Evolutionary conservation across 2,329 filamentous ascomycete genomes (phyloP).

Genomic region (Beauveria scarabaeidicola): DNA sequence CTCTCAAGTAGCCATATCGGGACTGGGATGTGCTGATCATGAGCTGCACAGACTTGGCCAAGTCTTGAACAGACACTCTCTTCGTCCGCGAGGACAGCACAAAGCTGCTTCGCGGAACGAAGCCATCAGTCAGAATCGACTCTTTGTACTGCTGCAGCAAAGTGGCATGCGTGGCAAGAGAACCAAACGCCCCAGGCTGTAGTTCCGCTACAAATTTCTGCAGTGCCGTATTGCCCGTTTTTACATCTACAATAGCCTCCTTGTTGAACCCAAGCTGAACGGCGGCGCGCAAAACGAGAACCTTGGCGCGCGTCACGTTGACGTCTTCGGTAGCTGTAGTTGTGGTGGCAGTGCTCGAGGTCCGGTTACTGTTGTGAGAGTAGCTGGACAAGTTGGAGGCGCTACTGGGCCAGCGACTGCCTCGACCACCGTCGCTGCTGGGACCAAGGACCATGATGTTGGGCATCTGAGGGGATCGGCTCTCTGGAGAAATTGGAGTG

Average conservation of each 20-base stretch:
- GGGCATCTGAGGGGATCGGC: slow-evolving; percentile 64
- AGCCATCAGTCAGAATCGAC: slow-evolving; percentile 64
- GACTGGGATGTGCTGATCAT: slow-evolving; percentile 57
- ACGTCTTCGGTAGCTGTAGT: slow-evolving; percentile 61
- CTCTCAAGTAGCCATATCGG: slow-evolving; percentile 71
- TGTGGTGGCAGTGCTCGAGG: slow-evolving; percentile 65
- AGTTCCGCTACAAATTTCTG: slow-evolving; percentile 70
- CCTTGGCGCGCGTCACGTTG: slow-evolving; percentile 69
- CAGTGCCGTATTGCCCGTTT: slow-evolving; percentile 44
- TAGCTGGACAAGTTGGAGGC: slow-evolving; percentile 72
- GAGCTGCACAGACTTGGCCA: slow-evolving; percentile 69
- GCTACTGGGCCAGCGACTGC: slow-evolving; percentile 72
- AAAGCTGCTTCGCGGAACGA: slow-evolving; percentile 33
- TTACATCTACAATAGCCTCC: slow-evolving; percentile 37
- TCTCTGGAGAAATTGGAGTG: slow-evolving; percentile 72
- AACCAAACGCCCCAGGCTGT: slow-evolving; percentile 70
- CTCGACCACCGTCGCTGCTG: slow-evolving; percentile 46
- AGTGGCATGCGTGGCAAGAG: slow-evolving; percentile 57
- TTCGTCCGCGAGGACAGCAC: slow-evolving; percentile 44
- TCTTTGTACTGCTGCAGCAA: slow-evolving; percentile 75
- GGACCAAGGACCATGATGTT: slow-evolving; percentile 85
- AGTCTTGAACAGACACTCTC: slow-evolving; percentile 60
- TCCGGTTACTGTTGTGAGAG: slow-evolving; percentile 59
- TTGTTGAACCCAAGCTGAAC: slow-evolving; percentile 76
- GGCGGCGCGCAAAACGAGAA: slow-evolving; percentile 74